Percentiles rank a stretch among this genome's conserved stretches.
phyloP scores from a whole-genome alignment of 208 protist species.

The Trichomonas vaginalis region DNA sequence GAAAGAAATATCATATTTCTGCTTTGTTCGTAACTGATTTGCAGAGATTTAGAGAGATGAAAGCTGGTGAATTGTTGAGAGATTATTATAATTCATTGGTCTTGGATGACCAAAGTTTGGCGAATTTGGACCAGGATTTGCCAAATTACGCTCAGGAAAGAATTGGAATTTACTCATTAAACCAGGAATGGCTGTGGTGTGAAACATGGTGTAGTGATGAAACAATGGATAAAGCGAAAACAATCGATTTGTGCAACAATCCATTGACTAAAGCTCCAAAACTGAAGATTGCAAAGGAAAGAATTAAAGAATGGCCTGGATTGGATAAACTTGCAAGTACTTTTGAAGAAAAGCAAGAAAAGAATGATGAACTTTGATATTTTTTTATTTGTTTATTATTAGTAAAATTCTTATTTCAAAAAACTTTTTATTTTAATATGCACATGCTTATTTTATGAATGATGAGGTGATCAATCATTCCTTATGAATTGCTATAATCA shows the following conservation, averaged over 20 bases:
- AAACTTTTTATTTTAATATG: too few relatives aligned
- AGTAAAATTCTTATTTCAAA: too few relatives aligned
- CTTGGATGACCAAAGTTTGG: slow-evolving; percentile 37
- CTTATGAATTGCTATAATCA: too few relatives aligned
- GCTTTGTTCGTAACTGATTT: slow-evolving; percentile 48
- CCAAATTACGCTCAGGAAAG: slow-evolving; percentile 45
- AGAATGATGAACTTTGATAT: background rate
- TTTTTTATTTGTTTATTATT: too few relatives aligned
- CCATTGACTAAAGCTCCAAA: slow-evolving; percentile 48
- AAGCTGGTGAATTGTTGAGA: slow-evolving; percentile 38
- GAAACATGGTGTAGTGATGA: slow-evolving; percentile 42
- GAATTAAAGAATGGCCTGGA: background rate
- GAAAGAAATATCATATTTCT: slow-evolving; percentile 44
- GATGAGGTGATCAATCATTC: too few relatives aligned
- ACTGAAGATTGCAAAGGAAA: slow-evolving; percentile 30
- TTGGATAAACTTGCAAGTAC: background rate
- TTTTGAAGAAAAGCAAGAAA: background rate
- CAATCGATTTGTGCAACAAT: slow-evolving; percentile 56
- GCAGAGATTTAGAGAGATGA: slow-evolving; percentile 28
- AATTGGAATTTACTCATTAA: slow-evolving; percentile 44
- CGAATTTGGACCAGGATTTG: slow-evolving; percentile 40
- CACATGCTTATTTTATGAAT: too few relatives aligned
- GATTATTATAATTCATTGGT: slow-evolving; percentile 39
- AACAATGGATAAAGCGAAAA: slow-evolving; percentile 36
- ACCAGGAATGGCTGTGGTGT: slow-evolving; percentile 52